These are phyloP conservation scores for Tanacetum coccineum DNA, from an alignment of 129 eudicot genomes.

Conservation along the genomic window DNA sequence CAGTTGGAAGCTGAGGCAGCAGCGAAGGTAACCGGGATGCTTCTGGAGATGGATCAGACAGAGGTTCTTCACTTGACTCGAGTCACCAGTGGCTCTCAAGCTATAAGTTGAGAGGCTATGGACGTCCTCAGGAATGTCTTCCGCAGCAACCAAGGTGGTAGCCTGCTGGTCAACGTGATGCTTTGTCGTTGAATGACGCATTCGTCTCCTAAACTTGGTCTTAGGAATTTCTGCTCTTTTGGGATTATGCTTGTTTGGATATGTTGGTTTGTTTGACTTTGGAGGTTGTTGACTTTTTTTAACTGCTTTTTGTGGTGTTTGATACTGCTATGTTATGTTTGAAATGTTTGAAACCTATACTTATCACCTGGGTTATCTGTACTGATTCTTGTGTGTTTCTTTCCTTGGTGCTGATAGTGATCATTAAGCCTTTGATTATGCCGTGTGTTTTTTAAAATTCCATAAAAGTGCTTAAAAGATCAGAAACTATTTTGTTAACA, in stretches of 20 bases:
- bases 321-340: not conserved
- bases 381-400: not conserved
- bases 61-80: slow-evolving; percentile 74
- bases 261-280: slow-evolving; percentile 10
- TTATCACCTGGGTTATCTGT: not conserved
- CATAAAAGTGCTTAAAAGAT: too few species aligned
- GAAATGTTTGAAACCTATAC: not conserved
- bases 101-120: slow-evolving; percentile 84
- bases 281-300: not conserved
- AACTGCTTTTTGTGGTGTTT: not conserved
- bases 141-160: slow-evolving; percentile 42
- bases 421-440: too few species aligned
- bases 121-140: slow-evolving; percentile 58
- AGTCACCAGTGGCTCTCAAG: slow-evolving; percentile 69
- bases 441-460: too few species aligned
- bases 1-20: slow-evolving; percentile 69
- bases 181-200: slow-evolving; percentile 52
- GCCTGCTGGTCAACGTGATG: slow-evolving; percentile 62
- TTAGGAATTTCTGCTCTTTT: too few species aligned
- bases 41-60: slow-evolving; percentile 77
- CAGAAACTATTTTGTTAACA: too few species aligned
- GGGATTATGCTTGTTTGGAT: slow-evolving; percentile 4
- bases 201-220: slow-evolving; percentile 26
- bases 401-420: not conserved
- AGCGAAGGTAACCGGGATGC: slow-evolving; percentile 94